Base-by-base conservation (phyloP, 805 yeast species). In the Metschnikowia anglica region DNA sequence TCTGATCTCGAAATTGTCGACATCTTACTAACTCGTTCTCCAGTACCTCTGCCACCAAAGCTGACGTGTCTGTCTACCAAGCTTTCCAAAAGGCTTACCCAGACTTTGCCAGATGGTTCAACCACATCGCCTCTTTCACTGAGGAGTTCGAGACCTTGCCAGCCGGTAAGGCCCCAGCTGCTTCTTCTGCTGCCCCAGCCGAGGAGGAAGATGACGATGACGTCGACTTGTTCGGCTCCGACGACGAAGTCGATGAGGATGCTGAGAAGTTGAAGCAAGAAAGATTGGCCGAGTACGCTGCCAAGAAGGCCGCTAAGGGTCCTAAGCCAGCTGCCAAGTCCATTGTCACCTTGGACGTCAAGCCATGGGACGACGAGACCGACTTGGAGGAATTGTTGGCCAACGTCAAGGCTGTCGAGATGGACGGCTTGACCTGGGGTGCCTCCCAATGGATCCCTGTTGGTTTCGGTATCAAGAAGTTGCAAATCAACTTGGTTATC, bases 281-380 rank as follows among this genome's bases (percentile, higher is more conserved):
- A 80, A 89, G 99, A 85, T 75, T 93, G 65, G 98, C 97, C 70
- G 97, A 83, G 71, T 93, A 93, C 83, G 86, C 88, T 66, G 96
- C 95, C 65, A 89, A 85, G 83, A 93, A 93, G 85, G 96, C 96
- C 58, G 83, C 91, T 59, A 86, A 86, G 78, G 95, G 95, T 69
- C 88, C 98, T 63, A 89, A 89, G 82, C 89, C 98, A 64, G 97
- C 96, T 73, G 97, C 99, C 67, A 93, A 93, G 81, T 88, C 97
- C 51, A 76, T 89, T 59, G 96, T 93, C 65, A 91, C 99, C 65
- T 67, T 93, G 62, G 99, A 93, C 62, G 95, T 93, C 62, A 93
- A 93, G 84, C 98, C 97, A 77, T 93, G 99, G 99, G 99, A 93
- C 74, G 99, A 93, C 66, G 98, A 93, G 81, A 93, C 99, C 60